phyloP scores from a whole-genome alignment of 352 stramenopile genomes.

The Blastocystis sp. region DNA sequence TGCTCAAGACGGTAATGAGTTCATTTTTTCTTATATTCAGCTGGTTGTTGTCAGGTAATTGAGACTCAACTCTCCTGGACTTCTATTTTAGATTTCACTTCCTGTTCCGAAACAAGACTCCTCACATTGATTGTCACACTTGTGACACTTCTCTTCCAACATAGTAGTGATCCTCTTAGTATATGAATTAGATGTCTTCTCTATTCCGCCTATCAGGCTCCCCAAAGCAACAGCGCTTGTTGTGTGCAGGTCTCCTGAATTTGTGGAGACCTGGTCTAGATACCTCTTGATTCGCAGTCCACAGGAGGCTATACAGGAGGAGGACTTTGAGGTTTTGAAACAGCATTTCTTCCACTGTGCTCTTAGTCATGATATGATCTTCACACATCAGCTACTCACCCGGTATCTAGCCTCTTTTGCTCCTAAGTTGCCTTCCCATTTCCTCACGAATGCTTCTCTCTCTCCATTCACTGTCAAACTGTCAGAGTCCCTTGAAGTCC shows the following conservation, averaged over 20 bases:
- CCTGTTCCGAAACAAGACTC: background rate
- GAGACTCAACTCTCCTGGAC: background rate
- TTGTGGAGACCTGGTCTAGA: slow-evolving; percentile 5
- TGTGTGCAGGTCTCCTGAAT: background rate
- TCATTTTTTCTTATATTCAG: background rate
- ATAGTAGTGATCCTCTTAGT: no score
- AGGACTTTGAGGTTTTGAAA: background rate
- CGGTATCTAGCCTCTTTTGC: background rate
- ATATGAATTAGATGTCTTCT: no score
- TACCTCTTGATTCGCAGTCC: background rate
- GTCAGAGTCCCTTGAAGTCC: background rate
- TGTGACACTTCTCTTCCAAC: background rate
- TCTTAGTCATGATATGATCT: background rate
- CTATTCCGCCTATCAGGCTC: no score
- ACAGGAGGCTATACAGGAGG: background rate
- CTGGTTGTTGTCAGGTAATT: background rate
- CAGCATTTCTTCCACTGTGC: slow-evolving; percentile 11
- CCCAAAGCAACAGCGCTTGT: background rate
- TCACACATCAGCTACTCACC: background rate
- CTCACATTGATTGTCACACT: background rate
- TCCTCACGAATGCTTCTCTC: background rate
- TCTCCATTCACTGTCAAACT: background rate
- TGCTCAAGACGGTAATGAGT: background rate
- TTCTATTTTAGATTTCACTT: no score
- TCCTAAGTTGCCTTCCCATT: background rate